These are phyloP conservation scores for Sclerotinia sclerotiorum DNA, from an alignment of 2,329 filamentous ascomycete species.

Conservation along the genomic window DNA sequence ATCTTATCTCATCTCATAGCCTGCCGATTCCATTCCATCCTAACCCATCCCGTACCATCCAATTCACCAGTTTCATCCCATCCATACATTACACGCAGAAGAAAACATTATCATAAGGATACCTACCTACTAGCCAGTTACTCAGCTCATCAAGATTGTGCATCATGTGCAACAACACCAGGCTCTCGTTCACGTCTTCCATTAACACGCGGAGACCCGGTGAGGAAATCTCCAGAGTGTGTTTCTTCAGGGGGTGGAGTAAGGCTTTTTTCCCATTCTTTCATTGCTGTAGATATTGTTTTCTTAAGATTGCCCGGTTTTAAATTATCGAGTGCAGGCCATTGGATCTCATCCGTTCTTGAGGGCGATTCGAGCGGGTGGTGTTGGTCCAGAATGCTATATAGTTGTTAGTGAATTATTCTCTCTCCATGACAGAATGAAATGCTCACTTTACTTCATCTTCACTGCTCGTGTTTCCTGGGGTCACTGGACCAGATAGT, in stretches of 20 bases:
- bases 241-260: slow-evolving; percentile 48
- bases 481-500: slow-evolving; percentile 34
- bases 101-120: background rate
- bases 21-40: background rate
- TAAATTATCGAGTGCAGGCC: slow-evolving; percentile 49
- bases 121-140: no score
- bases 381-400: slow-evolving; percentile 24
- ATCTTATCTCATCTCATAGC: background rate
- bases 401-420: slow-evolving; percentile 22
- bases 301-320: slow-evolving; percentile 71
- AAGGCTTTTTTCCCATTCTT: slow-evolving; percentile 84
- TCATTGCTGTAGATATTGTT: slow-evolving; percentile 83
- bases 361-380: slow-evolving; percentile 30
- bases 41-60: background rate
- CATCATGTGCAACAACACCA: background rate
- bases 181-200: background rate
- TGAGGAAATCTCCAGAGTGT: slow-evolving; percentile 17
- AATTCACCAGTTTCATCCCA: no score
- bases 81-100: background rate
- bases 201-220: background rate
- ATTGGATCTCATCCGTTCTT: slow-evolving; percentile 42
- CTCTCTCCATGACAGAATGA: slow-evolving; percentile 23
- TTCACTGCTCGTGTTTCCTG: slow-evolving; percentile 30
- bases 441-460: slow-evolving; percentile 36
- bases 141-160: background rate